These are phyloP conservation scores for Calonectria pteridis DNA, from an alignment of 2,329 filamentous ascomycete genomes.

Conservation along the genomic window DNA sequence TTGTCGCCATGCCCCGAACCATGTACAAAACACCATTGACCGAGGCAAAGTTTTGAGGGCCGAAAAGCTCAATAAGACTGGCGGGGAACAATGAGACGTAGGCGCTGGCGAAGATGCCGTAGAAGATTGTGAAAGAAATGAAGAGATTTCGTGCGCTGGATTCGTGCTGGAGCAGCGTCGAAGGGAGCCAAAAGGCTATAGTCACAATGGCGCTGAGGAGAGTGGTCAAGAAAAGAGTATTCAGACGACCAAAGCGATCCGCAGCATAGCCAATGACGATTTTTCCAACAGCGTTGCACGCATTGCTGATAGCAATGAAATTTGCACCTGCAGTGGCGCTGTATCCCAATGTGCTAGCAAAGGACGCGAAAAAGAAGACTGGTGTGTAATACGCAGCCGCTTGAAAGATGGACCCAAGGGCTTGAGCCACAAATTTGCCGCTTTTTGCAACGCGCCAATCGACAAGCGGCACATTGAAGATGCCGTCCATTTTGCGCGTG, in stretches of 20 bases:
- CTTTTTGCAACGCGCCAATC: not conserved
- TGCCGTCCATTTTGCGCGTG: not conserved
- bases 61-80: constrained; percentile 12
- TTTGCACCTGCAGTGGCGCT: constrained; percentile 17
- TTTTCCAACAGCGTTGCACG: constrained; percentile 24
- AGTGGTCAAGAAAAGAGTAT: constrained; percentile 9
- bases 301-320: constrained; percentile 26
- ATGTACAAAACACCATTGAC: constrained; percentile 5
- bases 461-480: constrained; percentile 5
- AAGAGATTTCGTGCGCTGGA: not conserved
- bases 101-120: constrained; percentile 7
- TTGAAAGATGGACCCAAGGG: constrained; percentile 5
- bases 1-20: not conserved
- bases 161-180: not conserved
- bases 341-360: constrained; percentile 21
- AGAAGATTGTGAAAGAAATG: constrained; percentile 3
- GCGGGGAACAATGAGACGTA: constrained; percentile 11
- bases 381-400: constrained; percentile 13
- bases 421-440: constrained; percentile 6
- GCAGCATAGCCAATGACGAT: constrained; percentile 7
- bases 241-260: constrained; percentile 1
- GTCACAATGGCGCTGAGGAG: not conserved
- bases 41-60: not conserved
- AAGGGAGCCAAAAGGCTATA: constrained; percentile 2
- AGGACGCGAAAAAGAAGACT: constrained; percentile 16